Evolutionary conservation across 192 early-diverging fungal species (phyloP).

Genomic region (Entomortierella beljakovae): DNA sequence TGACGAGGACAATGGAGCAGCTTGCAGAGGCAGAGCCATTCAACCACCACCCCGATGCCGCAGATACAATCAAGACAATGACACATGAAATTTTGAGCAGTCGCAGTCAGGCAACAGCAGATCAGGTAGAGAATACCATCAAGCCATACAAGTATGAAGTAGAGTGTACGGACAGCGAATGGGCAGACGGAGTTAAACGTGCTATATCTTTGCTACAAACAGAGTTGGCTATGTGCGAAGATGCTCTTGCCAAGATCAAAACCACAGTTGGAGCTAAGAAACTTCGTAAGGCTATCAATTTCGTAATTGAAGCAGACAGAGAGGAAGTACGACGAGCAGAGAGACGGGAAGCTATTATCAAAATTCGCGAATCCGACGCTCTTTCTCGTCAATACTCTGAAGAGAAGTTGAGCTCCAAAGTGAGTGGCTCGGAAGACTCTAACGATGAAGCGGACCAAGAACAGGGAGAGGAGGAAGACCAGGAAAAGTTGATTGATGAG

Average conservation of each 20-base stretch:
- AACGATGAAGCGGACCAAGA: not conserved
- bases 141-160: slow-evolving; percentile 99
- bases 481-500: slow-evolving; percentile 32
- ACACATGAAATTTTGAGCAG: slow-evolving; percentile 86
- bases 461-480: not conserved
- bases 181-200: slow-evolving; percentile 90
- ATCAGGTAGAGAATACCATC: slow-evolving; percentile 99
- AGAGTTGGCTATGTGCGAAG: slow-evolving; percentile 82
- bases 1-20: slow-evolving; percentile 85
- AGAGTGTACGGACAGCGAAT: slow-evolving; percentile 91
- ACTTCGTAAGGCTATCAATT: slow-evolving; percentile 86
- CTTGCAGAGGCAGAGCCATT: slow-evolving; percentile 87
- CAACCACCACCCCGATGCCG: slow-evolving; percentile 85
- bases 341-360: slow-evolving; percentile 34
- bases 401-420: not conserved
- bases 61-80: slow-evolving; percentile 83
- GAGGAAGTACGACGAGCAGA: slow-evolving; percentile 58
- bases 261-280: slow-evolving; percentile 80
- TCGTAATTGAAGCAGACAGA: slow-evolving; percentile 78
- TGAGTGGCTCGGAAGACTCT: not conserved
- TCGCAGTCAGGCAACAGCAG: slow-evolving; percentile 91
- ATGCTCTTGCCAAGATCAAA: slow-evolving; percentile 78
- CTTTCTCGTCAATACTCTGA: slow-evolving; percentile 20
- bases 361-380: slow-evolving; percentile 30
- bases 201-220: slow-evolving; percentile 80